Base-by-base conservation (phyloP, 163 green algal genomes). In the Coccomyxa subellipsoidea region DNA sequence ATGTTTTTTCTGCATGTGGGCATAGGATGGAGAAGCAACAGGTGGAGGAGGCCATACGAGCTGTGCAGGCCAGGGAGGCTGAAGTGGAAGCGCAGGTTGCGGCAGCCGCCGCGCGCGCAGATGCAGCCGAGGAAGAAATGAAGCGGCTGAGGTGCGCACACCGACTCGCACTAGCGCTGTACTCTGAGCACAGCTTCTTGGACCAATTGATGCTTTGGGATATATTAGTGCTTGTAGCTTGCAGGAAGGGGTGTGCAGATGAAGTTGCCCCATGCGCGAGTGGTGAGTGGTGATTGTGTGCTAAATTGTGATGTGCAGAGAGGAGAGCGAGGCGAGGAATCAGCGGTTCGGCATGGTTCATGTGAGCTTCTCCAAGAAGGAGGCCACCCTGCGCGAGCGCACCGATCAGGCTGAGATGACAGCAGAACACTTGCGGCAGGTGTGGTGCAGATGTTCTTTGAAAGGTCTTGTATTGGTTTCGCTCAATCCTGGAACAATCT, bases 281-380 rank as follows among this genome's bases (percentile, higher is more conserved):
- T n/a, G n/a, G n/a, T n/a, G n/a, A n/a, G n/a, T n/a, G n/a, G n/a
- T n/a, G n/a, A n/a, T n/a, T n/a, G n/a, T n/a, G n/a, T n/a, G n/a
- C n/a, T n/a, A n/a, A n/a, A n/a, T 34, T 72, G 35, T 69, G 4
- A 35, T 6, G 8, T 59, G 75, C 75, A 79, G 75, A 38, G 37
- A 80, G 76, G 38, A 80, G 39, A 35, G 39, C 39, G 76, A 80
- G 76, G 76, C 76, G 76, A 18, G 76, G 29, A 66, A 59, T 38
- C 75, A 69, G 75, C 75, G 75, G 27, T 89, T 89, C 78, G 37
- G 38, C 0, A 47, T 85, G 72, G 54, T 89, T 27, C 81, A 84
- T 53, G 53, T 73, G 31, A 38, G 38, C 31, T 89, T 89, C 54
- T 53, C 38, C 34, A 85, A 79, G 79, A 87, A 86, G 66, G 85